Evolutionary conservation across 2,329 filamentous ascomycete species (phyloP).

Genomic region (Exophiala oligosperma): DNA sequence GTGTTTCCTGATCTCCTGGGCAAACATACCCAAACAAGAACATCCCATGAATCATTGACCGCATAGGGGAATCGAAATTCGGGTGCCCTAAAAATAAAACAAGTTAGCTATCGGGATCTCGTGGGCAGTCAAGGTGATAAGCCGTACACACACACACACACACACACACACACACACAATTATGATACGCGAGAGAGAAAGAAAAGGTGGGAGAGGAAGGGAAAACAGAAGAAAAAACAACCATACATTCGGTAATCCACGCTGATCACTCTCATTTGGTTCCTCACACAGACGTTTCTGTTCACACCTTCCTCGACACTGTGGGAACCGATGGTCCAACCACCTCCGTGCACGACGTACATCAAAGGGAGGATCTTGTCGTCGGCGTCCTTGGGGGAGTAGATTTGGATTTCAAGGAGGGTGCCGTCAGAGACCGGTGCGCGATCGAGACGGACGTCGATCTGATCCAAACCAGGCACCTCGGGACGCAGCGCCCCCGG

Average conservation of each 20-base stretch:
- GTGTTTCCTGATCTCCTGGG: neutral
- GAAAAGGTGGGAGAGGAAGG: too few relatives aligned
- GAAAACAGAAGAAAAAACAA: neutral
- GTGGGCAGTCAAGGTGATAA: too few relatives aligned
- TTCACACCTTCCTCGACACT: slow-evolving; percentile 1
- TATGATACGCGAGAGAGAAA: too few relatives aligned
- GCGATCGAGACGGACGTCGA: neutral
- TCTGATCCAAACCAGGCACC: neutral
- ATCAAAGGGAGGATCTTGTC: neutral
- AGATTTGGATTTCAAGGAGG: slow-evolving; percentile 4
- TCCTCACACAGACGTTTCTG: slow-evolving; percentile 1
- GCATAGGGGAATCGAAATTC: slow-evolving; percentile 29
- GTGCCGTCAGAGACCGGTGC: slow-evolving; percentile 3
- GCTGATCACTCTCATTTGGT: neutral
- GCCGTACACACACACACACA: too few relatives aligned
- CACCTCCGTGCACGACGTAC: slow-evolving; percentile 8
- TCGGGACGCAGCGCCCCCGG: neutral
- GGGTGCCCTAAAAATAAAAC: slow-evolving; percentile 17
- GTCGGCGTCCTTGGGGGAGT: neutral
- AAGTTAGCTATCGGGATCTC: too few relatives aligned
- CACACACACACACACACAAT: too few relatives aligned
- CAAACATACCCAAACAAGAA: neutral
- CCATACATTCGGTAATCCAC: slow-evolving; percentile 9
- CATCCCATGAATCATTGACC: slow-evolving; percentile 30
- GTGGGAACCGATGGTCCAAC: slow-evolving; percentile 6